phyloP scores from a whole-genome alignment of 768 basidiomycete genomes.

The Auricularia cornea region DNA sequence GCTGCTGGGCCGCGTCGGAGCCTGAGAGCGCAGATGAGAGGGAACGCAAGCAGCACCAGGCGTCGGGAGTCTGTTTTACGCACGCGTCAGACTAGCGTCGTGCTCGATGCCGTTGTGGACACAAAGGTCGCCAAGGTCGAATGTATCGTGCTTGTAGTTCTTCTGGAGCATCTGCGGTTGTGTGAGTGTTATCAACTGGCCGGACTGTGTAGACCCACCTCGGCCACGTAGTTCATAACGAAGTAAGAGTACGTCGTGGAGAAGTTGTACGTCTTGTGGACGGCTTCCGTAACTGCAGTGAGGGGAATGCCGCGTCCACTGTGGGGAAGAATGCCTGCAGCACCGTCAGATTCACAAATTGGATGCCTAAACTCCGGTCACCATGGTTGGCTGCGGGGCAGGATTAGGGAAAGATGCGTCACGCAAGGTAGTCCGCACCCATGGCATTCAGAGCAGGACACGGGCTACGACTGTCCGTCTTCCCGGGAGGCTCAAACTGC shows the following conservation, averaged over 20 bases:
- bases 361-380: background rate
- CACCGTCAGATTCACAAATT: background rate
- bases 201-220: background rate
- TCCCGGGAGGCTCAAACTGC: background rate
- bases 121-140: constrained; percentile 9
- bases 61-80: too few relatives aligned
- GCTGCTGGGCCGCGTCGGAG: constrained; percentile 14
- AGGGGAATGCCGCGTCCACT: background rate
- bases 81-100: background rate
- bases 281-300: background rate
- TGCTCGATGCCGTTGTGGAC: background rate
- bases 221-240: background rate
- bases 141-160: constrained; percentile 42
- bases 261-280: background rate
- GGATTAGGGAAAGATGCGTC: background rate
- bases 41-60: background rate
- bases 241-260: background rate
- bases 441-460: background rate
- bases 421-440: background rate
- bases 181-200: too few relatives aligned
- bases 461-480: background rate
- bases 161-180: constrained; percentile 1
- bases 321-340: background rate
- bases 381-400: background rate
- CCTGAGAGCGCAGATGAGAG: background rate